A percentile compares a stretch with the other conserved stretches of the same genome.
Conservation (phyloP, 352 stramenopile species). For the Globisporangium iwayamae region DNA sequence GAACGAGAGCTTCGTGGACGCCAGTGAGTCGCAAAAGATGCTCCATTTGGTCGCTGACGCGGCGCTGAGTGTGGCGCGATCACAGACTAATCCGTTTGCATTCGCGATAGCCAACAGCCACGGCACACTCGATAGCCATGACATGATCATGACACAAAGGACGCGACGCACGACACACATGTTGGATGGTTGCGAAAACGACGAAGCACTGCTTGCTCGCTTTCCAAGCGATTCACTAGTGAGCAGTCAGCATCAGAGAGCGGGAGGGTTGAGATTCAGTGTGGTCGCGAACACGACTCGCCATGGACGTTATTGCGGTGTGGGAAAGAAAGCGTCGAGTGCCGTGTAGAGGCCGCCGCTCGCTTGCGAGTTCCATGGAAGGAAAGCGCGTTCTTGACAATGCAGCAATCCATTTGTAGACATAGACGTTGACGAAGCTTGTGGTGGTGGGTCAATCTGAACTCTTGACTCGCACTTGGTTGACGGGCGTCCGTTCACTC, state of each 20-base stretch:
- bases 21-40: slow-evolving; percentile 22
- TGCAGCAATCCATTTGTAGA: slow-evolving; percentile 4
- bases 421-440: not conserved
- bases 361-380: slow-evolving; percentile 6
- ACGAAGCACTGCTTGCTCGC: not conserved
- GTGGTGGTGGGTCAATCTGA: not conserved
- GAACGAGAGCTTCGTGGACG: slow-evolving; percentile 23
- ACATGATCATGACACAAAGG: not conserved
- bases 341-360: not conserved
- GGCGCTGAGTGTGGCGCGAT: slow-evolving; percentile 25
- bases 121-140: not conserved
- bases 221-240: slow-evolving; percentile 5
- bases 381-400: slow-evolving; percentile 1
- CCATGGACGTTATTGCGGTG: not conserved
- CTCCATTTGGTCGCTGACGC: slow-evolving; percentile 29
- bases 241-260: not conserved
- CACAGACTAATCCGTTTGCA: slow-evolving; percentile 17
- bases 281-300: not conserved
- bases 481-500: not conserved
- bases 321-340: not conserved
- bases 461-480: not conserved
- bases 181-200: not conserved
- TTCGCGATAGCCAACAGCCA: not conserved
- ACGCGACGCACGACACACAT: slow-evolving; percentile 1
- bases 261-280: not conserved